A percentile compares a stretch with the other conserved stretches of the same genome.
These are phyloP conservation scores for Apiotrichum porosum DNA, from an alignment of 1,284 basidiomycete species.

Conservation along the genomic window DNA sequence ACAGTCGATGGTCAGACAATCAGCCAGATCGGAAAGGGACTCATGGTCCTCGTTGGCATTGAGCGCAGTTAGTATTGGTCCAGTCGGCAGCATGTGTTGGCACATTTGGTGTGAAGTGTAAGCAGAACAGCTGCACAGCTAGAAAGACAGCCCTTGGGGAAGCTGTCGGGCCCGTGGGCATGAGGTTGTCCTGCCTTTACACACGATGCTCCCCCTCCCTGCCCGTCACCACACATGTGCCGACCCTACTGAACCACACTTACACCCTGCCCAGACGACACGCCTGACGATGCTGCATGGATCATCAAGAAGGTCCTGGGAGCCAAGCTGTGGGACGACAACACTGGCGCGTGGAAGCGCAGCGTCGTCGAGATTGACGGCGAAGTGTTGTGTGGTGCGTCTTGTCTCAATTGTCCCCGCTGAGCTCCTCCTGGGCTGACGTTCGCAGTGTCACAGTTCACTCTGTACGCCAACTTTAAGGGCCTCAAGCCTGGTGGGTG, in stretches of 20 bases:
- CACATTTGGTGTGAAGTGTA: too few relatives aligned
- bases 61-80: conserved; percentile 12
- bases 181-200: too few relatives aligned
- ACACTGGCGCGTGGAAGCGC: conserved; percentile 59
- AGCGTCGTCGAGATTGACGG: conserved; percentile 78
- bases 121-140: too few relatives aligned
- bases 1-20: conserved; percentile 52
- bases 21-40: conserved; percentile 71
- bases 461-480: conserved; percentile 81
- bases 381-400: conserved; percentile 69
- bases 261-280: conserved; percentile 79
- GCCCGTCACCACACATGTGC: too few relatives aligned
- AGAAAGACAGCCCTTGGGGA: too few relatives aligned
- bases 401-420: not conserved
- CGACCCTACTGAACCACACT: too few relatives aligned
- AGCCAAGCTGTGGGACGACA: conserved; percentile 67
- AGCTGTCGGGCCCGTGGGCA: too few relatives aligned
- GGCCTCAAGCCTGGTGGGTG: conserved; percentile 61
- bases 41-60: conserved; percentile 84
- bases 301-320: conserved; percentile 75
- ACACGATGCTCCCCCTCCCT: too few relatives aligned
- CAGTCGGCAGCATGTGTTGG: too few relatives aligned
- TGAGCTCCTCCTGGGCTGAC: not conserved
- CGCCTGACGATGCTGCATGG: conserved; percentile 60
- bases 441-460: conserved; percentile 73